Conservation (phyloP, 805 yeast genomes). For the Lipomyces spencermartinsiae region DNA sequence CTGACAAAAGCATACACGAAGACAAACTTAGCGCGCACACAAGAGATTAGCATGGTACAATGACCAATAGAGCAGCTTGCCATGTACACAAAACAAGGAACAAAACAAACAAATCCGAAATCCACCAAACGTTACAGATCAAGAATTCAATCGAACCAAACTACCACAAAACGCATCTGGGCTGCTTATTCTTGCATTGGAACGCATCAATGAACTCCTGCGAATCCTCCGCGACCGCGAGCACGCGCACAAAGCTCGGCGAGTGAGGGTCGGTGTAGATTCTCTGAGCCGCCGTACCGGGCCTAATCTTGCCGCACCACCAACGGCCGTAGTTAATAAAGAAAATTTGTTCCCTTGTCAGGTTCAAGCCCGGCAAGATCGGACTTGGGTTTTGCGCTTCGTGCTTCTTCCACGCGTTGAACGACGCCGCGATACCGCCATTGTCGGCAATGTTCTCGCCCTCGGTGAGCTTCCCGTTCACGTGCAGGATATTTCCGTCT, state of each 20-base stretch:
- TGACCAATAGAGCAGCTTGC: background rate
- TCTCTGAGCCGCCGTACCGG: slow-evolving; percentile 37
- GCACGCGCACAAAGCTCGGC: slow-evolving; percentile 36
- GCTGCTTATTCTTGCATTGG: slow-evolving; percentile 35
- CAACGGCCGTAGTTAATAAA: slow-evolving; percentile 36
- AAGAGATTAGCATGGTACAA: too few relatives aligned
- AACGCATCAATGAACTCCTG: slow-evolving; percentile 38
- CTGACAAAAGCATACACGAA: too few relatives aligned
- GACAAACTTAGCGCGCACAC: too few relatives aligned
- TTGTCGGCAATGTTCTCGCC: slow-evolving; percentile 39
- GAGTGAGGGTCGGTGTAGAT: slow-evolving; percentile 38
- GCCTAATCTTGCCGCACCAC: slow-evolving; percentile 39
- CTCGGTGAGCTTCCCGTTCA: slow-evolving; percentile 36
- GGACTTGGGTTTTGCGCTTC: slow-evolving; percentile 25
- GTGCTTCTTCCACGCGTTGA: slow-evolving; percentile 33
- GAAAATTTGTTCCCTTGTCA: slow-evolving; percentile 37
- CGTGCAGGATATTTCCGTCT: slow-evolving; percentile 33
- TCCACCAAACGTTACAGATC: background rate
- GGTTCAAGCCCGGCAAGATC: slow-evolving; percentile 34
- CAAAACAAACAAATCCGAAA: background rate
- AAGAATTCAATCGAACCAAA: slow-evolving; percentile 40
- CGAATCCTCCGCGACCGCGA: slow-evolving; percentile 36
- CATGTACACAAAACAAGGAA: background rate
- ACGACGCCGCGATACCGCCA: slow-evolving; percentile 38
- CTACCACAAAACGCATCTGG: slow-evolving; percentile 50